Evolutionary conservation across 257 asterid species (phyloP), one percentile per base, ranked within the genome.

Genomic region (Salvia rosmarinus): DNA sequence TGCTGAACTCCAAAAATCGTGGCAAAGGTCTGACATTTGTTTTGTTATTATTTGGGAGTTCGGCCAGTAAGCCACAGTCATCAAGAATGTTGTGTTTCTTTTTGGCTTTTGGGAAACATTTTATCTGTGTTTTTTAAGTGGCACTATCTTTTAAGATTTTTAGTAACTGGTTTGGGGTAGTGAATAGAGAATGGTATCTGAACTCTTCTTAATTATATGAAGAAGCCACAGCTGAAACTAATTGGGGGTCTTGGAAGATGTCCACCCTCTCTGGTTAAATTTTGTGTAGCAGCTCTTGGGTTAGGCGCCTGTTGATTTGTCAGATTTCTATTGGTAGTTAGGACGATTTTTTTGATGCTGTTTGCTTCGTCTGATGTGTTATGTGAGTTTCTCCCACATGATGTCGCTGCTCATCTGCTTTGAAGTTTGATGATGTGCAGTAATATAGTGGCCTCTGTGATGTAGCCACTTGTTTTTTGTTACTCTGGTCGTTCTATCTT

Each of bases 391-490:
- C 4, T 9, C 52, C 67, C 49, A 25, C 59, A 6, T 56, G 32
- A 46, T 46, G 58, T 59, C 47, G 0, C 51, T 59, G 34, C 67
- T 61, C 37, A 60, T 28, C 42, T 67, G 32, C 43, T 44, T 50
- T 52, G 61, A 12, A 47, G 58, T 62, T 30, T 63, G 50, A 40
- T 39, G 28, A 32, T 58, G 44, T 67, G 51, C 40, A 37, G 1
- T 71, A 44, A 51, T 42, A 39, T 70, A 58, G 56, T 64, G 47
- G 39, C 43, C 55, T 68, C 50, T 59, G 67, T 42, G 61, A 35
- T 67, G 54, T 62, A 49, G 47, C 60, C 44, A 65, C 54, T 59
- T 69, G 66, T 67, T 62, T 62, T 42, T 75, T 55, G 25, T 60
- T 61, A 42, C 25, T 49, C 13, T 78, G 52, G 32, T 57, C 25